Evolutionary conservation across 495 filamentous ascomycete species (phyloP), one percentile per base, ranked within the genome.

Genomic region (Halenospora varia): DNA sequence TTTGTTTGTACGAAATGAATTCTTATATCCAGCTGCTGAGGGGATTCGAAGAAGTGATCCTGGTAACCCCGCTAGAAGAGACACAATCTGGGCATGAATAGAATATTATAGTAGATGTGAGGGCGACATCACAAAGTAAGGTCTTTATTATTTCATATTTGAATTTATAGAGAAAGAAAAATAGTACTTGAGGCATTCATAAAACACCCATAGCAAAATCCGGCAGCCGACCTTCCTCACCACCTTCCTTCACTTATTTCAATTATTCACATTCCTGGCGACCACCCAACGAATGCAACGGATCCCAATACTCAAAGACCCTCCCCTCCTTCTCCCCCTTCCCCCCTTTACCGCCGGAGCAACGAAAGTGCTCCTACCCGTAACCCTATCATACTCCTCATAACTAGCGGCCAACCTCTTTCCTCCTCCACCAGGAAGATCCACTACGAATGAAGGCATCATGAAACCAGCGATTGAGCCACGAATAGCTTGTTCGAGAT

Each of bases 391-490:
- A 63, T 86, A 85, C 4, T 67, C 71, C 54, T 77, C 65, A 61
- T 71, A 76, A 6, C 74, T 73, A 39, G 71, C 72, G 3, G 79
- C 79, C 3, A 81, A 72, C 40, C 82, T 74, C 69, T 86, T 85
- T 10, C 82, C 82, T 4, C 82, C 82, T 11, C 82, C 80, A 4
- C 75, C 80, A 2, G 82, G 82, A 20, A 85, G 72, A 64, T 86
- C 82, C 42, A 84, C 80, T 10, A 86, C 76, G 65, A 82, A 84
- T 15, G 73, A 71, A 0, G 82, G 82, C 60, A 74, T 80, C 73
- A 79, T 74, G 70, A 84, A 85, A 4, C 82, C 82, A 0, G 79
- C 80, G 48, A 83, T 80, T 0, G 73, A 78, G 26, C 82, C 82
- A 9, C 80, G 76, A 51, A 84, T 71, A 19, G 75, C 60, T 23